These are phyloP conservation scores for Pontederia crassipes DNA, from an alignment of 176 grass and related monocot species.

Conservation along the genomic window DNA sequence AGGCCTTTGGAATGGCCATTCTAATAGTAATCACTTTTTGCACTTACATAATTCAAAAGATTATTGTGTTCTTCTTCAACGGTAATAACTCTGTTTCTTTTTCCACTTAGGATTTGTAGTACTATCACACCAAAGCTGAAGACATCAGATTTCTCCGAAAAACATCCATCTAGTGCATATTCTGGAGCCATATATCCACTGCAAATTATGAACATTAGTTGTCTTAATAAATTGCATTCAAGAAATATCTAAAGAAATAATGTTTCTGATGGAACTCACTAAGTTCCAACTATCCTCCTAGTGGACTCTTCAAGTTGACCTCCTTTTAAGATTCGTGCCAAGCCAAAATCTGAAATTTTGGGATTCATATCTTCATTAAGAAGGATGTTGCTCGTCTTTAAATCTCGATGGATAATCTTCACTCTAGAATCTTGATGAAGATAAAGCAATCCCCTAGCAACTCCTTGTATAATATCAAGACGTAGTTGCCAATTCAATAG, in stretches of 20 bases:
- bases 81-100: no score
- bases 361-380: conserved; percentile 19
- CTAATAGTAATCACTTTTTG: background rate
- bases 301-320: conserved; percentile 7
- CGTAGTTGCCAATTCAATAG: conserved; percentile 15
- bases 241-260: no score
- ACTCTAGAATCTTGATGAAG: conserved; percentile 19
- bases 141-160: no score
- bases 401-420: conserved; percentile 19
- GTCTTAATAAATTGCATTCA: background rate
- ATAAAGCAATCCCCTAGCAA: conserved; percentile 19
- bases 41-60: background rate
- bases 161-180: no score
- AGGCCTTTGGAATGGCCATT: no score
- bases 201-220: no score
- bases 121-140: no score
- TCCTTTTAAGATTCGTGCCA: conserved; percentile 15
- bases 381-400: conserved; percentile 17
- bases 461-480: conserved; percentile 13
- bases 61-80: no score
- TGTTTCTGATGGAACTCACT: conserved; percentile 5
- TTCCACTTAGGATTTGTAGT: no score
- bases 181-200: no score
- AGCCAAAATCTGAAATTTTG: conserved; percentile 20
- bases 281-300: conserved; percentile 15